Conservation (phyloP, 2,329 filamentous ascomycete genomes). For the Endocalyx cinctus region DNA sequence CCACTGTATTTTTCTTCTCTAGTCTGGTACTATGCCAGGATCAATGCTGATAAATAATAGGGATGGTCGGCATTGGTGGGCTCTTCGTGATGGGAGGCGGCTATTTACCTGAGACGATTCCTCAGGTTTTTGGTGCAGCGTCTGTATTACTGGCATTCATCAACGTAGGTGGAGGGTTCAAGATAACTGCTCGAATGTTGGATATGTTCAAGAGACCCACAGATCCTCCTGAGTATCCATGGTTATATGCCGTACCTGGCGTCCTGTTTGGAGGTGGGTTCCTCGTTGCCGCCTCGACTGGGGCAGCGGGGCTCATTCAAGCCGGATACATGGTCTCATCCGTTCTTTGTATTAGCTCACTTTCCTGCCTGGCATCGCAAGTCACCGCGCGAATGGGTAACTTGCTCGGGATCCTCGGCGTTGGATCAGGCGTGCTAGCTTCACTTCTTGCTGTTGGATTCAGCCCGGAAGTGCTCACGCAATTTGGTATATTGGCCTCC, state of each 20-base stretch:
- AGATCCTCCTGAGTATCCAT: slow-evolving; percentile 83
- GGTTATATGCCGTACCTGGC: slow-evolving; percentile 77
- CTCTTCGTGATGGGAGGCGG: slow-evolving; percentile 86
- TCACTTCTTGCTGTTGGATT: slow-evolving; percentile 80
- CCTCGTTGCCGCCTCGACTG: slow-evolving; percentile 72
- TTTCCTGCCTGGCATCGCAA: slow-evolving; percentile 78
- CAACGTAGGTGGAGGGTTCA: slow-evolving; percentile 83
- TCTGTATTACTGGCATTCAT: slow-evolving; percentile 84
- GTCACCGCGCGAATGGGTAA: slow-evolving; percentile 81
- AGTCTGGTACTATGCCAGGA: no score
- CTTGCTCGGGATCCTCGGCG: slow-evolving; percentile 79
- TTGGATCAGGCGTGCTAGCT: slow-evolving; percentile 75
- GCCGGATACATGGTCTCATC: slow-evolving; percentile 84
- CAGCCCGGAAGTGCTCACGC: slow-evolving; percentile 69
- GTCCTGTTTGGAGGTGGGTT: slow-evolving; percentile 76
- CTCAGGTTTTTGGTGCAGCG: slow-evolving; percentile 70
- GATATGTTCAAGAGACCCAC: slow-evolving; percentile 86
- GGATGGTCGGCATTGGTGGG: slow-evolving; percentile 83
- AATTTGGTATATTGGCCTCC: slow-evolving; percentile 73
- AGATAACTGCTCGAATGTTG: slow-evolving; percentile 89
- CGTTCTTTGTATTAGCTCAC: slow-evolving; percentile 76
- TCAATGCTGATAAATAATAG: slow-evolving; percentile 26
- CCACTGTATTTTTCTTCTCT: no score
- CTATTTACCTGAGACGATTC: slow-evolving; percentile 70
- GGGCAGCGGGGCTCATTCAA: slow-evolving; percentile 78